phyloP scores from a whole-genome alignment of 2,329 filamentous ascomycete species.

The Aureobasidium namibiae region DNA sequence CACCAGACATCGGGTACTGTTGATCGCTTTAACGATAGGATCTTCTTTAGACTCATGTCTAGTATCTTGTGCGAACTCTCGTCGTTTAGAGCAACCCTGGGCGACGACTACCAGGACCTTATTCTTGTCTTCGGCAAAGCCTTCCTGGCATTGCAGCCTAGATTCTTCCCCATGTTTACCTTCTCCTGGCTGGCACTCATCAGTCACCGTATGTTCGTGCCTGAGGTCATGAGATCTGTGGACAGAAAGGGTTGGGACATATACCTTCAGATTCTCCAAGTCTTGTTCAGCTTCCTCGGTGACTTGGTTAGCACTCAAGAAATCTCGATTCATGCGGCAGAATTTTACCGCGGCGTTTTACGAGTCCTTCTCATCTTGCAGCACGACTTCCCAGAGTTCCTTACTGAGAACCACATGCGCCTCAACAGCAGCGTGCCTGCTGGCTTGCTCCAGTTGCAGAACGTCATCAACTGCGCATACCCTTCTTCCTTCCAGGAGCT shows the following conservation, averaged over 20 bases:
- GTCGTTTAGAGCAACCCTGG: constrained; percentile 19
- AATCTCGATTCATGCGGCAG: constrained; percentile 62
- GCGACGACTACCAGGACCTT: constrained; percentile 35
- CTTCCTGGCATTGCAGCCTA: constrained; percentile 66
- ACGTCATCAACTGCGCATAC: constrained; percentile 76
- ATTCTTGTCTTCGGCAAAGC: constrained; percentile 63
- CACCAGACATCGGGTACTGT: constrained; percentile 69
- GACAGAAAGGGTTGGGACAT: constrained; percentile 65
- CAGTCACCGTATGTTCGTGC: constrained; percentile 77
- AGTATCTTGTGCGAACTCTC: constrained; percentile 68
- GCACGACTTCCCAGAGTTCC: constrained; percentile 90
- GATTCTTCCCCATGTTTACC: constrained; percentile 69
- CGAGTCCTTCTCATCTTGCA: constrained; percentile 79
- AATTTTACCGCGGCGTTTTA: constrained; percentile 74
- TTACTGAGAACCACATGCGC: constrained; percentile 76
- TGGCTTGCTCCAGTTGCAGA: constrained; percentile 79
- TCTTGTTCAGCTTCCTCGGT: constrained; percentile 54
- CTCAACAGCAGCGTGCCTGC: constrained; percentile 74
- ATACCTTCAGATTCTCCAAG: constrained; percentile 55
- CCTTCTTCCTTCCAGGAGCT: constrained; percentile 56
- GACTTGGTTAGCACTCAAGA: constrained; percentile 69
- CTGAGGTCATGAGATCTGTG: constrained; percentile 61
- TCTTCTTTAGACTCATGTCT: constrained; percentile 87
- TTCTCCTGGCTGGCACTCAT: constrained; percentile 80
- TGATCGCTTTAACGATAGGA: constrained; percentile 75